Evolutionary conservation across 768 basidiomycete species (phyloP).

Genomic region (Gymnopilus dilepis): DNA sequence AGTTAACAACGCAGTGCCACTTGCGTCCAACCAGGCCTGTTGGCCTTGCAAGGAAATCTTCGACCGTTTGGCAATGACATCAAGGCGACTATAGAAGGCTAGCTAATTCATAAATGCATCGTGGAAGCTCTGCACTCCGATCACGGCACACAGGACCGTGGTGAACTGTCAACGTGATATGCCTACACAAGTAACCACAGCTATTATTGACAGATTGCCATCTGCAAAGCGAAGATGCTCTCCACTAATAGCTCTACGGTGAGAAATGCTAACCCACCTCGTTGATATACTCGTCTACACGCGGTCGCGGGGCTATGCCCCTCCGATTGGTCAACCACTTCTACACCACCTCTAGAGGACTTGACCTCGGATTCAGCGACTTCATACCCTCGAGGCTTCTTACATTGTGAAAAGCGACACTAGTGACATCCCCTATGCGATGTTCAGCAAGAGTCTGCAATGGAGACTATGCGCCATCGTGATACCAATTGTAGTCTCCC

Average conservation of each 20-base stretch:
- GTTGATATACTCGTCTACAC: background rate
- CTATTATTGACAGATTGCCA: conserved; percentile 3
- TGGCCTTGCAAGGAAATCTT: background rate
- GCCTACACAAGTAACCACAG: background rate
- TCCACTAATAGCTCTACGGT: conserved; percentile 1
- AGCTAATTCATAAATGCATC: background rate
- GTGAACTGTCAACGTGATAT: background rate
- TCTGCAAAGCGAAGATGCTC: conserved; percentile 1
- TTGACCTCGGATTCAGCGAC: background rate
- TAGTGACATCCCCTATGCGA: background rate
- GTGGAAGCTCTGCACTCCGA: background rate
- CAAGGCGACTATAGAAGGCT: background rate
- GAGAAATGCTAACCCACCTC: background rate
- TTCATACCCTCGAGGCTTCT: background rate
- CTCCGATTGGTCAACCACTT: background rate
- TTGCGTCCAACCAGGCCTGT: too few species aligned
- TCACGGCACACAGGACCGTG: conserved; percentile 1
- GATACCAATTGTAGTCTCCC: background rate
- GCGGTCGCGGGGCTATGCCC: background rate
- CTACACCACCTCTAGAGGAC: background rate
- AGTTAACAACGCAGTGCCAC: too few species aligned
- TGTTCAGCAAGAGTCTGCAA: background rate
- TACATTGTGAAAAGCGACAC: background rate
- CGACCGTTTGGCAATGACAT: background rate
- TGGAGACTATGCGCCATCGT: background rate